Base-by-base conservation (phyloP, 352 stramenopile genomes). In the Phytophthora sansomeana region DNA sequence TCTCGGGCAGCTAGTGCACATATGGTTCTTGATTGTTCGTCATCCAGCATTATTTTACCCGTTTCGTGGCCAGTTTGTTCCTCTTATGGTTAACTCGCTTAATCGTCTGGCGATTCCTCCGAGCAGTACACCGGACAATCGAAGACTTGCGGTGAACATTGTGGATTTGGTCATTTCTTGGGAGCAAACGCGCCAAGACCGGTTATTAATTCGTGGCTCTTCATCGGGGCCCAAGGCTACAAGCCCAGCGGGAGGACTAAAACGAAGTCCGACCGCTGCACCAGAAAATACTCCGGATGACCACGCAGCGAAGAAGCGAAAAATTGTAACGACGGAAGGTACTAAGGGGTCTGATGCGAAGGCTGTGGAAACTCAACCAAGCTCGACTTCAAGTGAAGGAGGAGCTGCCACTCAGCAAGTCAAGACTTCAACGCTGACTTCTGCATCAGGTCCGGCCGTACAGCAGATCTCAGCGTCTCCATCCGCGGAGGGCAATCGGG, bases 1-100 rank as follows among this genome's bases (percentile, higher is more conserved):
- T 16, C 77, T 98, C 0, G 87, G 87, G 13, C 97, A 99, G 58
- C 83, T 99, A 14, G 96, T 98, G 43, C 97, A 99, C 82, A 97
- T 99, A 67, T 99, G 96, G 95, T 97, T 98, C 47, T 83, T 98
- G 29, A 97, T 99, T 62, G 96, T 98, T 47, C 87, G 91, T 29
- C 95, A 99, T 72, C 91, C 92, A 21, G 76, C 90, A 13, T 64
- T 99, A 28, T 99, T 99, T 68, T 96, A 94, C 63, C 79, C 80
- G 16, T 96, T 98, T 69, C 90, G 96, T 33, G 81, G 78, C 33
- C 87, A 98, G 54, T 98, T 99, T 74, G 85, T 99, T 17, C 86
- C 93, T 26, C 90, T 98, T 7, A 98, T 99, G 93, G 89, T 98
- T 6, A 98, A 98, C 53, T 98, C 92, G 35, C 75, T 99, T 13